These are phyloP conservation scores for Thielaviopsis cerberus DNA, from an alignment of 2,329 filamentous ascomycete genomes.

Conservation along the genomic window DNA sequence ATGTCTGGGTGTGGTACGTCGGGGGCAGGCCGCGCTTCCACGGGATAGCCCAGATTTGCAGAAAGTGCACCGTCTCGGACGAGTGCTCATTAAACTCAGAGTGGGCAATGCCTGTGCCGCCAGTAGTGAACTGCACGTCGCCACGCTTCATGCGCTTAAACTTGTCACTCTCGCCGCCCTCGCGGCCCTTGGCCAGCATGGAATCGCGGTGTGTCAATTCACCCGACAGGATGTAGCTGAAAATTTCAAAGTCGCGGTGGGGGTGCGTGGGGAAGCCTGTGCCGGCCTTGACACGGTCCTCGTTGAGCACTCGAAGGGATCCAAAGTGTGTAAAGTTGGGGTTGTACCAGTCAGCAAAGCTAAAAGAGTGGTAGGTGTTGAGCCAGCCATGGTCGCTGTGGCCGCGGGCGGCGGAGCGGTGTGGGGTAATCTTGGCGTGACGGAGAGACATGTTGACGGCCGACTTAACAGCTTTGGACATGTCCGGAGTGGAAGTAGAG, in stretches of 20 bases:
- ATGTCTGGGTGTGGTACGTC: conserved; percentile 57
- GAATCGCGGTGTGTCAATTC: conserved; percentile 77
- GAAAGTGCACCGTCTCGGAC: conserved; percentile 56
- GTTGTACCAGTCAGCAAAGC: conserved; percentile 56
- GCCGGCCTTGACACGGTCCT: conserved; percentile 59
- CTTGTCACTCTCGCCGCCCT: conserved; percentile 39
- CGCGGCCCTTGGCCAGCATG: conserved; percentile 54
- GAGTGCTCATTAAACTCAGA: conserved; percentile 64
- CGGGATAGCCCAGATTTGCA: conserved; percentile 77
- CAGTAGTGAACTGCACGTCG: conserved; percentile 78
- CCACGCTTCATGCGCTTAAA: conserved; percentile 57
- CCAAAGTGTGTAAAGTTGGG: conserved; percentile 52
- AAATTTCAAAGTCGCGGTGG: conserved; percentile 78
- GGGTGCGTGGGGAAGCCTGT: conserved; percentile 71
- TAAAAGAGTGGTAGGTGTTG: conserved; percentile 73
- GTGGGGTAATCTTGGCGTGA: conserved; percentile 55
- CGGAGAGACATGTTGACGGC: conserved; percentile 38
- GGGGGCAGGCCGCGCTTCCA: conserved; percentile 56
- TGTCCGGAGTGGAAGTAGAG: conserved; percentile 13
- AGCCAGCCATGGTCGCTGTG: conserved; percentile 76
- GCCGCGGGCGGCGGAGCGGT: conserved; percentile 52
- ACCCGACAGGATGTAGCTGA: conserved; percentile 68
- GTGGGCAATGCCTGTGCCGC: conserved; percentile 65
- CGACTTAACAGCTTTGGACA: conserved; percentile 22
- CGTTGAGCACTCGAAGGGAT: conserved; percentile 66